These are phyloP conservation scores for Chrysanthemum makinoi DNA, from an alignment of 129 eudicot genomes.

Conservation along the genomic window DNA sequence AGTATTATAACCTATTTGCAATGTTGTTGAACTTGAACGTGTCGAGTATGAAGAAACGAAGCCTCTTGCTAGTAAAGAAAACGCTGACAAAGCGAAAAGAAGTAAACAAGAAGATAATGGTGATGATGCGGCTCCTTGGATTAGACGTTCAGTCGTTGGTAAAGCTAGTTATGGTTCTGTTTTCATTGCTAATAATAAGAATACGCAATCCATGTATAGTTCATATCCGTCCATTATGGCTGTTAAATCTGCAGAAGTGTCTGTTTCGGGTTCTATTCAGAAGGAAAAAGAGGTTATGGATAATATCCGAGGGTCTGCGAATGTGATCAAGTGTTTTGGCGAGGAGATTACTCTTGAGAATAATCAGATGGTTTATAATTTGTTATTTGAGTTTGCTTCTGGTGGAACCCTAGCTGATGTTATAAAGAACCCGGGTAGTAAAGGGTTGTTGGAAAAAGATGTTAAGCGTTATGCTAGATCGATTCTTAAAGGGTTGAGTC, in stretches of 20 bases:
- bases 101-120: slow-evolving; percentile 26
- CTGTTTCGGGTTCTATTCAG: slow-evolving; percentile 50
- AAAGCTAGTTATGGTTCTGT: slow-evolving; percentile 71
- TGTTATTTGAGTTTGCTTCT: neutral
- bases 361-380: slow-evolving; percentile 49
- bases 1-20: too few species aligned
- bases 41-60: too few species aligned
- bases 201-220: slow-evolving; percentile 51
- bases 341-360: slow-evolving; percentile 60
- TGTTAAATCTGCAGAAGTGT: slow-evolving; percentile 43
- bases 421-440: slow-evolving; percentile 42
- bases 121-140: slow-evolving; percentile 61
- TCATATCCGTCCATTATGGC: slow-evolving; percentile 67
- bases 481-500: slow-evolving; percentile 48
- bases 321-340: slow-evolving; percentile 58
- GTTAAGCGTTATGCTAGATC: slow-evolving; percentile 43
- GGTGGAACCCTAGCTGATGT: slow-evolving; percentile 71
- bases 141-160: slow-evolving; percentile 56
- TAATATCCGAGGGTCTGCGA: slow-evolving; percentile 41
- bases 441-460: slow-evolving; percentile 49
- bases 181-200: slow-evolving; percentile 57
- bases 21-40: too few species aligned
- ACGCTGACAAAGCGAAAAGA: too few species aligned
- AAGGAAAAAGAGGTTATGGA: slow-evolving; percentile 33
- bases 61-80: too few species aligned